Base-by-base conservation (phyloP, 257 asterid species). In the Plantago ovata region DNA sequence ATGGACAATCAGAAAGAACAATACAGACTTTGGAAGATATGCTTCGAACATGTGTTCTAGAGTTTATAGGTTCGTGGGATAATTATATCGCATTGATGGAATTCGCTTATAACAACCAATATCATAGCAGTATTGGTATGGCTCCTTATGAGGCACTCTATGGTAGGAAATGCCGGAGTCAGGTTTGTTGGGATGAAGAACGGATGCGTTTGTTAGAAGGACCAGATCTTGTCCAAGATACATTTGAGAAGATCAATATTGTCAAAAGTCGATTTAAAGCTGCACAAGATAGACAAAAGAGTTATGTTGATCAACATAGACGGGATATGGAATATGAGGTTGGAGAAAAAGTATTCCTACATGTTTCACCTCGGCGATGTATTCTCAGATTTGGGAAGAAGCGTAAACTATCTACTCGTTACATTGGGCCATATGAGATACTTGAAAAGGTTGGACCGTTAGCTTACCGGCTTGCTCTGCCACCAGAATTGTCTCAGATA, bases 251-350 rank as follows among this genome's bases (percentile, higher is more conserved):
- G n/a, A 9, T 42, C 15, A 42, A 42, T 8, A 16, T 42, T 11
- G 47, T 42, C 47, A 42, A 42, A 42, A 42, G 47, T 42, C 47
- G 47, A n/a, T n/a, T n/a, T n/a, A n/a, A n/a, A n/a, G n/a, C n/a
- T n/a, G n/a, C n/a, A n/a, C n/a, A n/a, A n/a, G 14, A 41, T 10
- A 9, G 46, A 10, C 46, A 41, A 15, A 41, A 41, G 14, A 41
- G 46, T 41, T 41, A 41, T 15, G 14, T 41, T 41, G 46, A 41
- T 41, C 46, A 41, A 11, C 46, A 41, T 41, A 41, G 46, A 15
- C 47, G 47, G 12, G 47, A 42, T 4, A 42, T 42, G 47, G 47
- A 42, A 7, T 42, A 42, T 42, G n/a, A 42, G 0, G 47, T 42
- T 4, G 47, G 47, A 6, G 47, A 42, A 10, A 42, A 42, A 42